Conservation (phyloP, 2,329 filamentous ascomycete genomes). For the Cladosporium halotolerans region DNA sequence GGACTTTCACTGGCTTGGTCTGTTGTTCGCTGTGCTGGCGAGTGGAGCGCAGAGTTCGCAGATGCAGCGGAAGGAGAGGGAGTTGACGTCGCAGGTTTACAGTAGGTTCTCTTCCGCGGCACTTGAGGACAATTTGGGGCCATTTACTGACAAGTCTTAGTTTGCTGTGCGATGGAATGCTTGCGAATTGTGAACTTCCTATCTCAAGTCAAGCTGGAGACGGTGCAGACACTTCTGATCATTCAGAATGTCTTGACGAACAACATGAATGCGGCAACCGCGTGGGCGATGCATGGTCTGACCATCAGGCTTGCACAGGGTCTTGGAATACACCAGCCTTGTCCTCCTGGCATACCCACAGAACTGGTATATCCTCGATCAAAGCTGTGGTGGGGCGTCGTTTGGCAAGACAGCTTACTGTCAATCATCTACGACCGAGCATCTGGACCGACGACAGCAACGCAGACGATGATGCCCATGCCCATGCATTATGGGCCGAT, state of each 20-base stretch:
- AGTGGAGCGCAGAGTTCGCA: conserved; percentile 57
- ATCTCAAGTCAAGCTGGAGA: conserved; percentile 55
- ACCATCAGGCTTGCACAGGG: conserved; percentile 56
- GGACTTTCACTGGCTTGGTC: conserved; percentile 52
- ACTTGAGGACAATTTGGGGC: no score
- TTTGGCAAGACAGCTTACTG: conserved; percentile 60
- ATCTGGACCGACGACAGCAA: conserved; percentile 49
- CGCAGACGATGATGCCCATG: conserved; percentile 40
- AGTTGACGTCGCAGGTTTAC: conserved; percentile 59
- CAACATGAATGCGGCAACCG: conserved; percentile 53
- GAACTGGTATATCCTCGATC: conserved; percentile 38
- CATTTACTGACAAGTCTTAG: conserved; percentile 32
- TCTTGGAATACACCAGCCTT: conserved; percentile 54
- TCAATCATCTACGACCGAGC: conserved; percentile 58
- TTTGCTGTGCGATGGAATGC: conserved; percentile 61
- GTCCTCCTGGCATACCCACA: conserved; percentile 46
- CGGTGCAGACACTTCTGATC: conserved; percentile 56
- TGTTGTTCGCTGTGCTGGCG: conserved; percentile 57
- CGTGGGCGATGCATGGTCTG: conserved; percentile 55
- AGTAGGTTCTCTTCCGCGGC: conserved; percentile 33
- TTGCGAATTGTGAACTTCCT: conserved; percentile 59
- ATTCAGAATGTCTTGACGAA: conserved; percentile 49
- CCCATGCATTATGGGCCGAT: conserved; percentile 36
- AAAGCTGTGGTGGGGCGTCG: conserved; percentile 50
- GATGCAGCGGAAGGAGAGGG: conserved; percentile 52